These are phyloP conservation scores for Dryadomyces quercivorus DNA, from an alignment of 2,329 filamentous ascomycete genomes.

Conservation along the genomic window DNA sequence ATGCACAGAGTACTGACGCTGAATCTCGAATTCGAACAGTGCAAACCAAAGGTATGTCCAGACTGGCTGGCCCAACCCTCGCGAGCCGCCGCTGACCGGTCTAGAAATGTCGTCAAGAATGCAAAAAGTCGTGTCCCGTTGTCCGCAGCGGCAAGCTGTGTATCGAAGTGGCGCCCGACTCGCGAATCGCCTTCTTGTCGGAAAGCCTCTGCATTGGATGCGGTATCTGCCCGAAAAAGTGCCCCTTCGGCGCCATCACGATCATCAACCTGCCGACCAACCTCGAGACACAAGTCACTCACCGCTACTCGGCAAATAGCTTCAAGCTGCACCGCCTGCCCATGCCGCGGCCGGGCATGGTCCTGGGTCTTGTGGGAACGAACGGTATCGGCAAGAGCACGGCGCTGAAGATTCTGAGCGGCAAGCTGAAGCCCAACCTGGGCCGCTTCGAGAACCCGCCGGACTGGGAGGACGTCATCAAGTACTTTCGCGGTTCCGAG, in stretches of 20 bases:
- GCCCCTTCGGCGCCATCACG: slow-evolving; percentile 95
- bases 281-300: slow-evolving; percentile 94
- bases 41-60: slow-evolving; percentile 67
- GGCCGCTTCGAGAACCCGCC: slow-evolving; percentile 92
- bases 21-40: slow-evolving; percentile 35
- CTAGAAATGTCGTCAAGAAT: slow-evolving; percentile 96
- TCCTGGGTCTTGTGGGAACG: slow-evolving; percentile 90
- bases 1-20: not conserved
- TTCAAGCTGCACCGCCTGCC: slow-evolving; percentile 98
- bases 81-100: not conserved
- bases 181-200: slow-evolving; percentile 96
- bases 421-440: slow-evolving; percentile 96
- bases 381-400: slow-evolving; percentile 99
- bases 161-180: slow-evolving; percentile 81
- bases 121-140: slow-evolving; percentile 96
- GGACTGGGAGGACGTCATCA: slow-evolving; percentile 98
- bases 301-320: slow-evolving; percentile 98
- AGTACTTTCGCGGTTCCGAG: slow-evolving; percentile 95
- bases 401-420: slow-evolving; percentile 96
- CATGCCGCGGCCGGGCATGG: slow-evolving; percentile 89
- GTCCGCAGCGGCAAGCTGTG: slow-evolving; percentile 84
- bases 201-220: slow-evolving; percentile 91
- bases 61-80: not conserved
- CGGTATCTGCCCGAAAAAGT: slow-evolving; percentile 99
- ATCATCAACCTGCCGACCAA: slow-evolving; percentile 99